phyloP scores from a whole-genome alignment of 495 filamentous ascomycete species.

The Penicillium pulvis region DNA sequence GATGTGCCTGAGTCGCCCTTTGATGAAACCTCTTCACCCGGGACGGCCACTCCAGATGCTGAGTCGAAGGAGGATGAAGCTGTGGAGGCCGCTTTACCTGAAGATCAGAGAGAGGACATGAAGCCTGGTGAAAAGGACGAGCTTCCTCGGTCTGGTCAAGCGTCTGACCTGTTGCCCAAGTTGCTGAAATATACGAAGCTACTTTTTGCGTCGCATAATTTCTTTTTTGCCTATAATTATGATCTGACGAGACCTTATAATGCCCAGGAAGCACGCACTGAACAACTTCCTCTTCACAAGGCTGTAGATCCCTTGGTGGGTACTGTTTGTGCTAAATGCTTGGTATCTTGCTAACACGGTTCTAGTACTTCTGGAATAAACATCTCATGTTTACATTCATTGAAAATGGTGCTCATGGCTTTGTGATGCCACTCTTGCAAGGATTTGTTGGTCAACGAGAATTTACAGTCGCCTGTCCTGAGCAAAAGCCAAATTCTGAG shows the following conservation, averaged over 20 bases:
- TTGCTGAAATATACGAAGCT: constrained; percentile 79
- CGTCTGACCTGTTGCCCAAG: constrained; percentile 71
- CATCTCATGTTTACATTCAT: constrained; percentile 75
- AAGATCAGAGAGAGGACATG: constrained; percentile 19
- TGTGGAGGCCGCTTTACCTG: constrained; percentile 11
- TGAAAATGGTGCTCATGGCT: constrained; percentile 57
- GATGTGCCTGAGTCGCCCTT: constrained; percentile 25
- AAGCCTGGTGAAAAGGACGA: constrained; percentile 33
- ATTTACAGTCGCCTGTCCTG: constrained; percentile 63
- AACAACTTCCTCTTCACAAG: constrained; percentile 63
- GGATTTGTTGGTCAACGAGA: constrained; percentile 89
- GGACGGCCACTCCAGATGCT: constrained; percentile 1
- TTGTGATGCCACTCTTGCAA: constrained; percentile 85
- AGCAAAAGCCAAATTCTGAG: constrained; percentile 17
- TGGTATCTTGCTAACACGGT: constrained; percentile 20
- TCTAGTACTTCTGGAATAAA: constrained; percentile 87
- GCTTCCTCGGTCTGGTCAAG: constrained; percentile 25
- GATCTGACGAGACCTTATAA: constrained; percentile 75
- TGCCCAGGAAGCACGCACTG: constrained; percentile 39
- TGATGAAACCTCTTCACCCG: constrained; percentile 21
- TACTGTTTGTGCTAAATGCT: neutral
- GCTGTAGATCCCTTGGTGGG: constrained; percentile 72
- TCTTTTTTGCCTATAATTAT: constrained; percentile 91
- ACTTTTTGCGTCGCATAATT: constrained; percentile 77
- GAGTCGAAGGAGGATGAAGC: constrained; percentile 14